Evolutionary conservation across 202 grass and related monocot genomes (phyloP).

Genomic region (Alloteropsis angusta): DNA sequence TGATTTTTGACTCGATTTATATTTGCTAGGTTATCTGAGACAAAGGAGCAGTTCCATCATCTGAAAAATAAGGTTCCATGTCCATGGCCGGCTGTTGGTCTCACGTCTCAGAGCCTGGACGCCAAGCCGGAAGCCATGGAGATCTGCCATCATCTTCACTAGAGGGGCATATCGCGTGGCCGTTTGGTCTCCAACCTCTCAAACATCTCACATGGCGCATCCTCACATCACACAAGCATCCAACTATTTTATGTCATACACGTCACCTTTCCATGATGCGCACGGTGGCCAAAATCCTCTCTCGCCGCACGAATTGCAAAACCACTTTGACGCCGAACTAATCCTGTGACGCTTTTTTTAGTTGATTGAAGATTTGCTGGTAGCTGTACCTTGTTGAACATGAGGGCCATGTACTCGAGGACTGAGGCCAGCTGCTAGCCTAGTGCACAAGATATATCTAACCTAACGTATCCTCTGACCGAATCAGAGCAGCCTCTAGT

Average conservation of each 20-base stretch:
- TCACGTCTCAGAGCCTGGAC: neutral
- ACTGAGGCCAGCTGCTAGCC: neutral
- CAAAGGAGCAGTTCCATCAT: neutral
- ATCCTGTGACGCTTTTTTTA: neutral
- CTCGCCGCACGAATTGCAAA: neutral
- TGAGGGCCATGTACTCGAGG: neutral
- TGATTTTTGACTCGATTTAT: too few relatives aligned
- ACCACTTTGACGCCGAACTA: neutral
- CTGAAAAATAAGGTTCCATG: neutral
- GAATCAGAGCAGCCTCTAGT: neutral
- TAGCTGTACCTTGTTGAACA: neutral
- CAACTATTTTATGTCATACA: neutral
- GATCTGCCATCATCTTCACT: neutral
- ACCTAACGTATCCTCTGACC: neutral
- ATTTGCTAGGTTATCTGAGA: neutral
- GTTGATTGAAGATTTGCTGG: neutral
- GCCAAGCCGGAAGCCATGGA: neutral
- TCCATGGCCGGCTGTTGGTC: neutral
- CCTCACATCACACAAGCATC: neutral
- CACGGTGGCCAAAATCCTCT: neutral
- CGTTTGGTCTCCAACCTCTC: neutral
- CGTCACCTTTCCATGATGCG: slow-evolving; percentile 2
- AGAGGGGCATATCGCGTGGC: neutral
- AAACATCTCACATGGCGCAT: neutral
- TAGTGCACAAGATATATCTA: neutral